Percentiles rank a stretch among this genome's conserved stretches.
These are phyloP conservation scores for Ogataea pignaliae DNA, from an alignment of 805 yeast genomes.

Conservation along the genomic window DNA sequence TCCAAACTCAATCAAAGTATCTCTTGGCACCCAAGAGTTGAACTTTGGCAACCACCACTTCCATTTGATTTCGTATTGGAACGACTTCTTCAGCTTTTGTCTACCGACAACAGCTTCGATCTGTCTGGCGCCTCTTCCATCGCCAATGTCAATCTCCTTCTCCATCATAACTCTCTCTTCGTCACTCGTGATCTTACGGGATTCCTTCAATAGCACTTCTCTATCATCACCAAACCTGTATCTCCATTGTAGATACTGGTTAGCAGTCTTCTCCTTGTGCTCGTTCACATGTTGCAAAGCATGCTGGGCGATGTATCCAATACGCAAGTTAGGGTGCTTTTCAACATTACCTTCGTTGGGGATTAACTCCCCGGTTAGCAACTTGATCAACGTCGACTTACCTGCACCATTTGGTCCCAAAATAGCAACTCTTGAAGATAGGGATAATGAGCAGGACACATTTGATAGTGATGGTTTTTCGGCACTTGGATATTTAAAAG, in stretches of 20 bases:
- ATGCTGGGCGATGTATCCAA: conserved; percentile 98
- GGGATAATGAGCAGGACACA: conserved; percentile 85
- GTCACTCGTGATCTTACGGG: conserved; percentile 72
- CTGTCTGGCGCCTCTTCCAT: conserved; percentile 79
- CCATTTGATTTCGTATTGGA: conserved; percentile 98
- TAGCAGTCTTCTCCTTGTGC: conserved; percentile 97
- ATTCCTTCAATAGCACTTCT: conserved; percentile 89
- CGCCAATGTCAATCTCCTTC: conserved; percentile 73
- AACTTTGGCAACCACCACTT: conserved; percentile 84
- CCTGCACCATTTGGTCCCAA: conserved; percentile 99
- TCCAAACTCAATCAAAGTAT: conserved; percentile 73
- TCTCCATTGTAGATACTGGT: conserved; percentile 98
- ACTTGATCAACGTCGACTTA: conserved; percentile 90
- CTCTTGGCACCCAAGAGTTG: conserved; percentile 92
- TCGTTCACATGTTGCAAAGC: conserved; percentile 96
- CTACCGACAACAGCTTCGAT: conserved; percentile 96
- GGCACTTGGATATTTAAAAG: conserved; percentile 88
- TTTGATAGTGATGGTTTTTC: conserved; percentile 71
- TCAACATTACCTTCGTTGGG: conserved; percentile 89
- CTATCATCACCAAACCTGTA: conserved; percentile 97
- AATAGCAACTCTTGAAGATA: conserved; percentile 95
- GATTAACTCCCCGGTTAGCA: conserved; percentile 85
- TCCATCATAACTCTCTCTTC: conserved; percentile 74
- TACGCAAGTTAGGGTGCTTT: conserved; percentile 96
- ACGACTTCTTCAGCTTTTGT: conserved; percentile 91